phyloP scores from a whole-genome alignment of 73 alveolate genomes.

The Paramecium tetraurelia region DNA sequence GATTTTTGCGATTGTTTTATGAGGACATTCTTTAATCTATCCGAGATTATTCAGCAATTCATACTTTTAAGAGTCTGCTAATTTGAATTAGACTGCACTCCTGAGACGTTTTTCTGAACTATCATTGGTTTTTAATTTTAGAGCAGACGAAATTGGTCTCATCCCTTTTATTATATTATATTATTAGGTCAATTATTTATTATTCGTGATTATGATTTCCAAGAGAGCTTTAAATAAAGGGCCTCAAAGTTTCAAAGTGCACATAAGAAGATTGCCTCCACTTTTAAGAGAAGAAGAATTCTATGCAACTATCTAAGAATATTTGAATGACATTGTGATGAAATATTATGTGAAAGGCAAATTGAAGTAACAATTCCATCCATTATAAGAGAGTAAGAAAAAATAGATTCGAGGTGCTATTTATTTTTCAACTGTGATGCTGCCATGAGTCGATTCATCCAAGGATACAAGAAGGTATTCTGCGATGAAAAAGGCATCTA shows the following conservation, averaged over 20 bases:
- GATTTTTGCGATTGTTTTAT: background rate
- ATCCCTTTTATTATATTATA: background rate
- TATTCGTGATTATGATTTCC: background rate
- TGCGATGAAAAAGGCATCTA: slow-evolving; percentile 16
- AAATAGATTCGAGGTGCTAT: slow-evolving; percentile 9
- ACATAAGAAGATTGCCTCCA: slow-evolving; percentile 2
- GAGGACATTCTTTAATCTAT: background rate
- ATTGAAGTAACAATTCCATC: background rate
- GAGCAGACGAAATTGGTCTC: background rate
- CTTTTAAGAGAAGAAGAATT: background rate
- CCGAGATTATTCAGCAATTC: background rate
- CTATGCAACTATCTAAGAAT: background rate
- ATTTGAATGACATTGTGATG: background rate
- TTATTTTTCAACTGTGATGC: background rate
- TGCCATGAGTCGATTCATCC: background rate
- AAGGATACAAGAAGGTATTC: slow-evolving; percentile 9
- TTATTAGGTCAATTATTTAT: background rate
- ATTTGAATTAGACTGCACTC: background rate
- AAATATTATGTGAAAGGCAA: slow-evolving; percentile 25
- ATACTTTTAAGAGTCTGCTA: background rate
- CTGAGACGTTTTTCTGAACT: background rate
- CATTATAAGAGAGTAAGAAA: background rate
- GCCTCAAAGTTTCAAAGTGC: background rate
- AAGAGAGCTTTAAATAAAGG: background rate
- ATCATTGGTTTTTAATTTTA: background rate